Base-by-base conservation (phyloP, 192 early-diverging fungal genomes). In the Podila epigama region DNA sequence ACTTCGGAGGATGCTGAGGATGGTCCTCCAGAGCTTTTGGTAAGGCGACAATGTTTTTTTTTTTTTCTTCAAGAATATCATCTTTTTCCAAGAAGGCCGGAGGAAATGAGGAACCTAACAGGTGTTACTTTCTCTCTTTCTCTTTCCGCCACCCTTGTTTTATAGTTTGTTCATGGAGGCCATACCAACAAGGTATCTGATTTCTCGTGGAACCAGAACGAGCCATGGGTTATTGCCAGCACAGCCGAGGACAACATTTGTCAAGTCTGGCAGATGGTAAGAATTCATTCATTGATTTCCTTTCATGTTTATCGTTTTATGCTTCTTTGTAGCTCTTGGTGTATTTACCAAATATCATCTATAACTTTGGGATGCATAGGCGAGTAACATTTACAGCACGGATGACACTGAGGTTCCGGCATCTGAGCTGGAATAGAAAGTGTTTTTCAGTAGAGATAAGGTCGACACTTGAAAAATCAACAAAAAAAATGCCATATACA, bases 211-310 rank as follows among this genome's bases (percentile, higher is more conserved):
- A 99, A 96, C 87, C 87, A 84, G 65, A 90, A 94, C 63, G 89
- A 93, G 61, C 94, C 94, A 36, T 99, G 97, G 97, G 93, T 93
- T 6, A 83, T 99, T 66, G 93, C 94, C 75, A 93, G 91, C 40
- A 90, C 95, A 5, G 97, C 96, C 10, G 96, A 99, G 70, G 96
- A 99, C 71, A 99, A 99, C 66, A 94, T 99, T 51, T 89, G 94
- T 53, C 97, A 99, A 89, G 92, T 96, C 5, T 99, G 97, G 97
- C 95, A 99, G 84, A 96, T 97, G 93, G 96, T 92, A 80, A 87
- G 83, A 68, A 16, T 15, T 22, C 1, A 60, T 25, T 39, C 37
- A 7, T 22, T 22, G 2, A 27, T 18, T 51, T 15, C 13, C 3
- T 39, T 8, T 13, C 10, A 7, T 15, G 10, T 18, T 55, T 8